Percentiles rank a stretch among this genome's conserved stretches.
Evolutionary conservation across 352 stramenopile species (phyloP).

Genomic region (Pythium coloratum): DNA sequence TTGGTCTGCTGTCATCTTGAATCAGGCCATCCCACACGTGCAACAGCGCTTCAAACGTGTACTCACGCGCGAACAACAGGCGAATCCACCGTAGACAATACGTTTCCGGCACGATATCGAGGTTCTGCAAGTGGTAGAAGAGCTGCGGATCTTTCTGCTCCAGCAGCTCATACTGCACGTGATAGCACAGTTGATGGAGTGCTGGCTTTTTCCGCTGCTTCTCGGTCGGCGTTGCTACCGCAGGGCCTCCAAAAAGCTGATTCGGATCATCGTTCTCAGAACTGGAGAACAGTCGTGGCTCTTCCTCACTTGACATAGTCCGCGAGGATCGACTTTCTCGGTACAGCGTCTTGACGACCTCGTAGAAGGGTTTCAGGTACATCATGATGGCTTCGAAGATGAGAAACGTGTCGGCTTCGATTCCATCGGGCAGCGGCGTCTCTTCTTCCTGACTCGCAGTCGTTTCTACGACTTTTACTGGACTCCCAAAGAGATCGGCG

Average conservation of each 20-base stretch:
- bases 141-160: slow-evolving; percentile 80
- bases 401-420: slow-evolving; percentile 68
- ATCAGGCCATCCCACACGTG: slow-evolving; percentile 77
- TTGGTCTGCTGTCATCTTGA: slow-evolving; percentile 30
- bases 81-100: slow-evolving; percentile 84
- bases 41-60: slow-evolving; percentile 58
- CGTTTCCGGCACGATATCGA: slow-evolving; percentile 78
- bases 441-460: slow-evolving; percentile 10
- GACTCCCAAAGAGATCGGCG: slow-evolving; percentile 25
- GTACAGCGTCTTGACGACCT: slow-evolving; percentile 54
- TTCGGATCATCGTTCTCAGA: slow-evolving; percentile 29
- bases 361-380: slow-evolving; percentile 78
- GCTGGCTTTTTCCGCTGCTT: slow-evolving; percentile 36
- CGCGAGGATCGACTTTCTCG: slow-evolving; percentile 17
- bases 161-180: slow-evolving; percentile 76
- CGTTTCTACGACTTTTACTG: slow-evolving; percentile 2
- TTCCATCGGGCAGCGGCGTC: slow-evolving; percentile 34
- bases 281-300: slow-evolving; percentile 32
- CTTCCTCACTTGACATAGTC: slow-evolving; percentile 3
- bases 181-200: slow-evolving; percentile 64
- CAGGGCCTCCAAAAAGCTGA: slow-evolving; percentile 25
- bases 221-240: slow-evolving; percentile 16
- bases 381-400: slow-evolving; percentile 79
- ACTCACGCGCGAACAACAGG: slow-evolving; percentile 78
- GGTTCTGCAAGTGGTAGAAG: slow-evolving; percentile 76